These are phyloP conservation scores for Eruca vesicaria DNA, from an alignment of 441 rosid species.

Conservation along the genomic window DNA sequence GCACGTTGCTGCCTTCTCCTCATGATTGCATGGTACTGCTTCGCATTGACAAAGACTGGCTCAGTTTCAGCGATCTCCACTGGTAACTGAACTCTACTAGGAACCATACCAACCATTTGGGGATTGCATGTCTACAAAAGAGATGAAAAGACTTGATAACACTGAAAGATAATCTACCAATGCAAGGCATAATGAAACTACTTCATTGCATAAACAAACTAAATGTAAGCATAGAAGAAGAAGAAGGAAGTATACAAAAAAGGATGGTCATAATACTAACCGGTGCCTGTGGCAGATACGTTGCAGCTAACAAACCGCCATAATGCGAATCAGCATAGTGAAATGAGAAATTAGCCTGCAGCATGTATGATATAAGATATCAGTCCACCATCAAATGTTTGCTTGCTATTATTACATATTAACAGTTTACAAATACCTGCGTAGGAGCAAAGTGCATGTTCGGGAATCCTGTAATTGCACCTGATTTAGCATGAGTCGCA, in stretches of 20 bases:
- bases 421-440: constrained; percentile 45
- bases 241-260: background rate
- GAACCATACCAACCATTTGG: no score
- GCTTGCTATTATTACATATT: constrained; percentile 25
- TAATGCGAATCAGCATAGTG: constrained; percentile 58
- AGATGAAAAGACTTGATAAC: no score
- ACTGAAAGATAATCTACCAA: background rate
- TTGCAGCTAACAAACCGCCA: constrained; percentile 46
- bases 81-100: no score
- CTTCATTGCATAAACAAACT: background rate
- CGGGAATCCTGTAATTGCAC: constrained; percentile 40
- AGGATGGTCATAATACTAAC: constrained; percentile 34
- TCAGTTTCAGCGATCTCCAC: no score
- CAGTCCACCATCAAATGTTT: background rate
- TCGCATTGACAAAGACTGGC: no score
- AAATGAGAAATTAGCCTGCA: constrained; percentile 52
- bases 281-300: constrained; percentile 46
- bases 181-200: background rate
- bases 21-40: no score
- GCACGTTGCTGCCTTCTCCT: no score
- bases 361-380: constrained; percentile 1
- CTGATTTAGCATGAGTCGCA: constrained; percentile 40
- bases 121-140: no score
- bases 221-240: background rate
- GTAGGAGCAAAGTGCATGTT: constrained; percentile 48